Base-by-base conservation (phyloP, 163 green algal species). In the Chlamydomonas reinhardtii region DNA sequence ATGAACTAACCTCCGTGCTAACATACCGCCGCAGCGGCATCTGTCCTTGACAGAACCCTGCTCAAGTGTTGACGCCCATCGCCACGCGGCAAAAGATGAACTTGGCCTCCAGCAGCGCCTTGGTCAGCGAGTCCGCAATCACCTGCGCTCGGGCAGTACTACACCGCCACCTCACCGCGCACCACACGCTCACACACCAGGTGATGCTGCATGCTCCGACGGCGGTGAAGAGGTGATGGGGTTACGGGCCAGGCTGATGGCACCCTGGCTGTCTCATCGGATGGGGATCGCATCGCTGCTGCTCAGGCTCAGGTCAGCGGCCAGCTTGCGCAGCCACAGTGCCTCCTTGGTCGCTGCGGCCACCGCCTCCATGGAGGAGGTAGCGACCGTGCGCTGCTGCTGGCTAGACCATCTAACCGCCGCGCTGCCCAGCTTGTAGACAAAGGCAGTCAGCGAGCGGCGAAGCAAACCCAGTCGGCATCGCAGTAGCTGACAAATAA, bases 311-410 rank as follows among this genome's bases (percentile, higher is more conserved):
- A 94, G 69, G 12, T 91, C 12, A 94, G 77, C 81, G 82, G n/a
- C n/a, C n/a, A n/a, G n/a, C n/a, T n/a, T n/a, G n/a, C n/a, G n/a
- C n/a, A n/a, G n/a, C n/a, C n/a, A 93, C 1, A 93, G 32, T 20
- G 70, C 90, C 43, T 93, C 90, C 82, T 91, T 92, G n/a, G 81
- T 76, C 11, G 85, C 86, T 8, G 48, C 11, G 69, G 80, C 62
- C n/a, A 90, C 89, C 39, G 92, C 88, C 82, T 95, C 90, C 1
- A 82, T 68, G 25, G 91, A 93, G 8, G 76, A 92, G 6, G 77
- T 31, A 29, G 92, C 85, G 1, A 95, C 92, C 31, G 89, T 91
- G 0, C 19, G 48, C 73, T 95, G 92, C 83, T 89, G 61, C 70
- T 89, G 89, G 56, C 75, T 89, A 6, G 24, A 48, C 90, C 92